Base-by-base conservation (phyloP, 768 basidiomycete species). In the Trametes coccinea region DNA sequence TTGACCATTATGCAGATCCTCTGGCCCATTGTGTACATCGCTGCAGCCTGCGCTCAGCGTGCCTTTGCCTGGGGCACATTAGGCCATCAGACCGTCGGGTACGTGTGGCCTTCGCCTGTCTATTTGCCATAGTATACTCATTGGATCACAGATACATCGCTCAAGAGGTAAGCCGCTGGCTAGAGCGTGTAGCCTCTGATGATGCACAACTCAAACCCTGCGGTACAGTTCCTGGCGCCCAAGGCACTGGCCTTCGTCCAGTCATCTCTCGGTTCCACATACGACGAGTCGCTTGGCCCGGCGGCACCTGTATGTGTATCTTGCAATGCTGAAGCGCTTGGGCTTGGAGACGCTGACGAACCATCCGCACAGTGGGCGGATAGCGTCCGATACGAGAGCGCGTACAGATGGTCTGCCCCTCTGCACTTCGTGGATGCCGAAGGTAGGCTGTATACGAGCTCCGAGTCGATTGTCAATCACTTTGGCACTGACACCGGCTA, bases 391-490 rank as follows among this genome's bases (percentile, higher is more conserved):
- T 76, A 73, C n/a, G 67, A 74, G 59, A 54, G 71, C 4, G 77
- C 75, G 2, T 74, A 66, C 55, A 64, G 50, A 31, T 74, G 67
- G 60, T 67, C 66, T 17, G 63, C 58, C 6, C 60, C 64, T 56
- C 79, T 83, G 56, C 65, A 82, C 69, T 85, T 76, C 57, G 78
- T 84, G 17, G 82, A 84, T 46, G 82, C 83, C 3, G 70, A 81
- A 69, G 66, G 69, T 73, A 2, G 13, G 29, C 41, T 43, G 5
- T 14, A 5, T 43, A 8, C 9, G n/a, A 14, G 14, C 14, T 43
- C n/a, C n/a, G n/a, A n/a, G n/a, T n/a, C 41, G 14, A 16, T 9
- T 5, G 41, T 16, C 14, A 0, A 43, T 37, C 34, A 22, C 22
- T 37, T 37, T 11, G 11, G 34, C 31, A 16, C 37, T 9, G 8